phyloP scores from a whole-genome alignment of 2,329 filamentous ascomycete species.

The Rutstroemia sp. region DNA sequence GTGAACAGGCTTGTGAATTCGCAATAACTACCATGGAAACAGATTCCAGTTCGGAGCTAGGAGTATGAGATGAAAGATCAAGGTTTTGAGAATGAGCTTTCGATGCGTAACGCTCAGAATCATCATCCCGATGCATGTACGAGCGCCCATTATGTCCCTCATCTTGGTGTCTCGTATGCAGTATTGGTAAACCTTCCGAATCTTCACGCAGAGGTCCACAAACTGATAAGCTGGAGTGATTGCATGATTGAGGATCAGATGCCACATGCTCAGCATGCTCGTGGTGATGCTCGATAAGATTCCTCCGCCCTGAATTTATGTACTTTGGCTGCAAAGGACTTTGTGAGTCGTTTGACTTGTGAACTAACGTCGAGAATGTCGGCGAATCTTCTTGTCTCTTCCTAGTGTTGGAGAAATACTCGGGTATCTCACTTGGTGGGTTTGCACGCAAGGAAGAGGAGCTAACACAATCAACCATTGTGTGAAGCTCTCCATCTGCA shows the following conservation, averaged over 20 bases:
- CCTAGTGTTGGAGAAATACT: not conserved
- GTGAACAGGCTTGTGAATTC: not conserved
- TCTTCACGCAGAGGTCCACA: too few relatives aligned
- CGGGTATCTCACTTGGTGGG: not conserved
- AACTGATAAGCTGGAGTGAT: too few relatives aligned
- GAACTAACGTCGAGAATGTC: not conserved
- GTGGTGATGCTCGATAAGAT: not conserved
- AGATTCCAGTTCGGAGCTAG: not conserved
- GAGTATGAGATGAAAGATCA: not conserved
- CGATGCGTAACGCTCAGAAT: too few relatives aligned
- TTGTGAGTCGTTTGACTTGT: not conserved
- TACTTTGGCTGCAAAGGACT: not conserved
- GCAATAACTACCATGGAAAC: constrained; percentile 6
- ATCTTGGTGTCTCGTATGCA: too few relatives aligned
- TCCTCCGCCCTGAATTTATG: not conserved
- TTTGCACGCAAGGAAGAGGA: not conserved
- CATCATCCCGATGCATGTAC: too few relatives aligned
- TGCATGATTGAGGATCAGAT: too few relatives aligned
- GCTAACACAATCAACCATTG: not conserved
- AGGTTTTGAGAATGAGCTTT: not conserved
- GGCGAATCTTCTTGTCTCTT: not conserved
- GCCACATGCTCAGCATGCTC: not conserved
- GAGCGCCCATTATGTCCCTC: too few relatives aligned
- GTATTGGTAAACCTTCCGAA: too few relatives aligned
- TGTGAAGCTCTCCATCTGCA: not conserved